These are phyloP conservation scores for Podospora pseudoanserina DNA, from an alignment of 495 filamentous ascomycete species.

Conservation along the genomic window DNA sequence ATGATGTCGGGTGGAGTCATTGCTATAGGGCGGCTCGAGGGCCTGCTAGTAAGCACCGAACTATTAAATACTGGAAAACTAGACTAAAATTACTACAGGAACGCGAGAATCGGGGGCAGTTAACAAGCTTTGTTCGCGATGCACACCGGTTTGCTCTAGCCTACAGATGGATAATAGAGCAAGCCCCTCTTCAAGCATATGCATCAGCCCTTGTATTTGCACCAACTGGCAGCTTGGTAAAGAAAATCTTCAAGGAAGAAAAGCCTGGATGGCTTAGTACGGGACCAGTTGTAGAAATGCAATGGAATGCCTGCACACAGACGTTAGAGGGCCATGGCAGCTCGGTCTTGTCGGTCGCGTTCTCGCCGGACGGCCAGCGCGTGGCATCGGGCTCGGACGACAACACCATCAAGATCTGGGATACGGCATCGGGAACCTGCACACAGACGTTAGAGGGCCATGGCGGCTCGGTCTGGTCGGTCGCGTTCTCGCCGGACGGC, in stretches of 20 bases:
- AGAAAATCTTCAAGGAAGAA: conserved; percentile 5
- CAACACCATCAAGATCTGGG: too few relatives aligned
- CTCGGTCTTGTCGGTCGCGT: too few relatives aligned
- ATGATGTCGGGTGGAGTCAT: conserved; percentile 24
- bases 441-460: too few relatives aligned
- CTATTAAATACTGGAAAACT: not conserved
- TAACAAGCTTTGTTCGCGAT: conserved; percentile 19
- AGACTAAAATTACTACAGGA: conserved; percentile 12
- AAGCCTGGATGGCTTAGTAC: conserved; percentile 1
- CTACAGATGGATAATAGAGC: conserved; percentile 26
- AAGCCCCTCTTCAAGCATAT: conserved; percentile 19
- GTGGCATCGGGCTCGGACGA: too few relatives aligned
- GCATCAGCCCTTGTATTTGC: conserved; percentile 3
- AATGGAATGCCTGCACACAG: conserved; percentile 10
- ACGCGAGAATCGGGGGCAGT: not conserved
- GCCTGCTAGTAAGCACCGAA: conserved; percentile 20
- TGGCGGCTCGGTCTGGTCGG: too few relatives aligned
- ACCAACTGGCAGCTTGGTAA: not conserved
- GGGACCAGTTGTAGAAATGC: not conserved
- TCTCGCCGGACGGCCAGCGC: too few relatives aligned
- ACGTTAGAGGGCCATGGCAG: not conserved
- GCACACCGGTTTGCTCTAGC: conserved; percentile 30
- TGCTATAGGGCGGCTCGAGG: conserved; percentile 21
- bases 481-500: too few relatives aligned
- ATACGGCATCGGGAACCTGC: too few relatives aligned